Evolutionary conservation across 2,329 filamentous ascomycete genomes (phyloP), one percentile per base, ranked within the genome.

Genomic region (Colletotrichum lini): DNA sequence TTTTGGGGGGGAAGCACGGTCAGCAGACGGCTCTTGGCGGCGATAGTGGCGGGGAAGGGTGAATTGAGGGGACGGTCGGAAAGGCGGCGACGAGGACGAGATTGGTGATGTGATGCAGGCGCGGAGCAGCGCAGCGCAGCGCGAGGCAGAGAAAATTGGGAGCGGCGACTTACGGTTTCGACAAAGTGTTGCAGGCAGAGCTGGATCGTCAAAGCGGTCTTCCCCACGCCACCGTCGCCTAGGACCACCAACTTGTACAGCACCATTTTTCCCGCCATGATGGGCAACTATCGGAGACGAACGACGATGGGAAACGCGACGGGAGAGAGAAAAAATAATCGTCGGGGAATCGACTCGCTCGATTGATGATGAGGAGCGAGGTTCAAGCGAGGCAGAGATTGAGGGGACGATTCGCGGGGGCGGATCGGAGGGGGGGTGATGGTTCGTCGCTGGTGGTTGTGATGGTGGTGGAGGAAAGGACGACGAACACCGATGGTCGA

Each of bases 131-230:
- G 7, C 23, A 38, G 18, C 21, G 49, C 49, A 26, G 49, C 0
- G 7, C 23, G 26, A 13, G 13, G 59, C n/a, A 23, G 23, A 49
- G 65, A 21, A 61, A 42, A 47, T 42, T 45, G 62, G 45, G n/a
- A 56, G 49, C 35, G 53, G 49, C 52, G 72, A 86, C 89, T 84
- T 84, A 92, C 90, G 73, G 95, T 98, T 86, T 98, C 96, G 78
- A 98, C 95, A 82, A 99, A 99, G 84, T 99, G 96, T 84, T 98
- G 97, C 79, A 98, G 86, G 82, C 96, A 98, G 78, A 99, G 88
- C 91, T 99, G 95, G 80, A 98, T 98, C 70, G 95, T 98, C 80
- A 98, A 87, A 78, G 95, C 95, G 62, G 95, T 98, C 85, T 98
- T 98, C 77, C 95, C 95, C 73, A 98, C 95, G 84, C 95, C 95